Evolutionary conservation across 805 yeast genomes (phyloP).

Genomic region (Ogataea paradorogensis): DNA sequence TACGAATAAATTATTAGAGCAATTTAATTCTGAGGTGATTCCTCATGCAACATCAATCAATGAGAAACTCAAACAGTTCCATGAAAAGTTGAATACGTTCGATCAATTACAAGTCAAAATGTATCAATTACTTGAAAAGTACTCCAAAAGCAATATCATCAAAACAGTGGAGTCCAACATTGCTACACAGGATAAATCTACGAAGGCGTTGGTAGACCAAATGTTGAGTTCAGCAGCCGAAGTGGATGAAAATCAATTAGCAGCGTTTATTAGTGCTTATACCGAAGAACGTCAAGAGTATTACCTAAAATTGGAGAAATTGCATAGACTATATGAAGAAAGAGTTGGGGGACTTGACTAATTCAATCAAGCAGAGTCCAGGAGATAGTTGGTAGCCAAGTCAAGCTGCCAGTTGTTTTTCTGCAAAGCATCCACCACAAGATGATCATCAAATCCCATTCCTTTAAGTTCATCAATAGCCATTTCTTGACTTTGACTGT

Average conservation of each 20-base stretch:
- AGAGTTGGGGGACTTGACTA: constrained; percentile 35
- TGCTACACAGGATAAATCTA: constrained; percentile 21
- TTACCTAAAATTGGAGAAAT: constrained; percentile 45
- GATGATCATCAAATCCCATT: constrained; percentile 79
- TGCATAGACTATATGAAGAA: constrained; percentile 45
- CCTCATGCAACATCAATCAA: constrained; percentile 22
- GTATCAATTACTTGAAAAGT: constrained; percentile 30
- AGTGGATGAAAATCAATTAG: constrained; percentile 30
- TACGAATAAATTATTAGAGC: constrained; percentile 30
- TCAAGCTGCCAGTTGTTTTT: constrained; percentile 72
- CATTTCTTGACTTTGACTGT: constrained; percentile 33
- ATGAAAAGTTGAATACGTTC: constrained; percentile 19
- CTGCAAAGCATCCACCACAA: constrained; percentile 66
- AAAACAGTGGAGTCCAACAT: constrained; percentile 35
- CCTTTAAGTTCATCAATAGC: constrained; percentile 78
- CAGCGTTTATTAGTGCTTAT: constrained; percentile 41
- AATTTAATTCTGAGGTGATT: constrained; percentile 24
- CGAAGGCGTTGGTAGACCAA: constrained; percentile 15
- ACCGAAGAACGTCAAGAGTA: constrained; percentile 39
- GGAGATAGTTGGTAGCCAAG: constrained; percentile 80
- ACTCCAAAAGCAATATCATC: constrained; percentile 35
- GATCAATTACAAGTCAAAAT: constrained; percentile 26
- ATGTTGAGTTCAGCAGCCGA: constrained; percentile 16
- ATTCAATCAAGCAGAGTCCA: constrained; percentile 58
- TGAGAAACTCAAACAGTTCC: constrained; percentile 25